phyloP scores from a whole-genome alignment of 176 grass and related monocot species.

The Zea mays region Zm-B73-REFERENCE-NAM-5.0 NC_050097.1:216120001-216120500 shows the following conservation, averaged over 20 bases:
- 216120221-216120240: background rate
- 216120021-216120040: too few relatives aligned
- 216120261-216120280: too few relatives aligned
- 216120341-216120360: background rate
- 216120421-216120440: background rate
- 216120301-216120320: background rate
- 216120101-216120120: background rate
- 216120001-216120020: too few relatives aligned
- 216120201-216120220: background rate
- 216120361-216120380: background rate
- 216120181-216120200: background rate
- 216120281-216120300: background rate
- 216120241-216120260: too few relatives aligned
- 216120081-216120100: background rate
- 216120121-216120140: background rate
- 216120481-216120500: too few relatives aligned
- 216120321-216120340: conserved; percentile 1
- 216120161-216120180: background rate
- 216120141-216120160: background rate
- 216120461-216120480: too few relatives aligned
- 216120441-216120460: background rate
- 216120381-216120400: background rate
- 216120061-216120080: too few relatives aligned
- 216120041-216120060: too few relatives aligned
- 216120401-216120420: background rate